These are phyloP conservation scores for Vitis hybrid DNA, from an alignment of 177 flowering plant genomes.

Conservation along the genomic window DNA sequence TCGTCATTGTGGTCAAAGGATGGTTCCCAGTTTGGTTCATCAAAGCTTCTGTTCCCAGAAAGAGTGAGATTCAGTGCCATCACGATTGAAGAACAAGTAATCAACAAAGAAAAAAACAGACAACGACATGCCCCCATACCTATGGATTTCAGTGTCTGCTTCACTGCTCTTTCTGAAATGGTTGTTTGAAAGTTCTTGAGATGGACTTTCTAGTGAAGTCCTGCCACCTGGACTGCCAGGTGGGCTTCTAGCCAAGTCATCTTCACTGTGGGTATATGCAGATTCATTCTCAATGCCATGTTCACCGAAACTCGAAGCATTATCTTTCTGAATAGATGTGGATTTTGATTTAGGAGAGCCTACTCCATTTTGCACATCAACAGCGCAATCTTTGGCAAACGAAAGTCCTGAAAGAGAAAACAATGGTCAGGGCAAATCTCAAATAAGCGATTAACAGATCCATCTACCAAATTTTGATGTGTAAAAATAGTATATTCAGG, in stretches of 20 bases:
- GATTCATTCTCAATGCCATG: conserved; percentile 39
- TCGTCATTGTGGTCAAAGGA: conserved; percentile 80
- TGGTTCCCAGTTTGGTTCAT: conserved; percentile 71
- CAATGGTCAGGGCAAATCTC: neutral
- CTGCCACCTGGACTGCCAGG: conserved; percentile 50
- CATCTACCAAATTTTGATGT: neutral
- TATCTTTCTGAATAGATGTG: conserved; percentile 28
- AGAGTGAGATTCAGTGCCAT: conserved; percentile 24
- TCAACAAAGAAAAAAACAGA: neutral
- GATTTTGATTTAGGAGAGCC: conserved; percentile 32
- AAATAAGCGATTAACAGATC: neutral
- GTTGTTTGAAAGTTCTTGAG: conserved; percentile 26
- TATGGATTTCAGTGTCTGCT: conserved; percentile 34
- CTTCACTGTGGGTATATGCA: conserved; percentile 53
- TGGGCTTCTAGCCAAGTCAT: conserved; percentile 55
- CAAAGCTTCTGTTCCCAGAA: conserved; percentile 54
- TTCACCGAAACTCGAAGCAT: conserved; percentile 29
- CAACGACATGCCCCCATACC: conserved; percentile 18
- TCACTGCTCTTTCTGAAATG: conserved; percentile 25
- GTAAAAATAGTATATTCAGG: neutral
- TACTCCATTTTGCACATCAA: conserved; percentile 45
- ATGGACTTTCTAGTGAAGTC: conserved; percentile 27
- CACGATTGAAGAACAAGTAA: neutral
- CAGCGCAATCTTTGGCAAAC: conserved; percentile 55
- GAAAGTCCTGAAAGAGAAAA: conserved; percentile 43